Evolutionary conservation across 75 land plant species (phyloP).

Genomic region (Larix kaempferi): DNA sequence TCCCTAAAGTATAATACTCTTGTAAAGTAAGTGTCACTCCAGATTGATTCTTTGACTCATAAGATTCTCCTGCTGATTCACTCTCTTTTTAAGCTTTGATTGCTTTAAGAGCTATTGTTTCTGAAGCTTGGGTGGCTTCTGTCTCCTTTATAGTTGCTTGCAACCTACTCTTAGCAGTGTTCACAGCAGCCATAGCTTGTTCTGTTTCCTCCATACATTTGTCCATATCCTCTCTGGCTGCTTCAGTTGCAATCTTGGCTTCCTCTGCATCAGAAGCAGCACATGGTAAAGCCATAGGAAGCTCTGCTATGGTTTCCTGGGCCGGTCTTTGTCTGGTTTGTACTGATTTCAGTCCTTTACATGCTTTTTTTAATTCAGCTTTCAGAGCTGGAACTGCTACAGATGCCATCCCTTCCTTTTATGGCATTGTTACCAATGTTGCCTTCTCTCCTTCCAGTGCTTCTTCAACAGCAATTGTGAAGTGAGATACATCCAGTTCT

Average conservation of each 20-base stretch:
- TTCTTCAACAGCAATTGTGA: slow-evolving; percentile 42
- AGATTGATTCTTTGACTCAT: slow-evolving; percentile 18
- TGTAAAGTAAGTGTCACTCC: slow-evolving; percentile 52
- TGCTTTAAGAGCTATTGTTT: slow-evolving; percentile 56
- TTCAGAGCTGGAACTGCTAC: slow-evolving; percentile 56
- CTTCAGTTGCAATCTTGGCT: slow-evolving; percentile 41
- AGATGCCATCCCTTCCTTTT: slow-evolving; percentile 61
- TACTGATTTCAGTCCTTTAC: slow-evolving; percentile 33
- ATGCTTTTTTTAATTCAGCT: slow-evolving; percentile 46
- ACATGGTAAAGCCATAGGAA: slow-evolving; percentile 54
- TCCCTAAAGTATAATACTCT: slow-evolving; percentile 68
- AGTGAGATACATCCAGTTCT: slow-evolving; percentile 45
- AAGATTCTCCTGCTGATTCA: slow-evolving; percentile 25
- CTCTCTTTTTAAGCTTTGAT: slow-evolving; percentile 63
- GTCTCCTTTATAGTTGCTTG: slow-evolving; percentile 70
- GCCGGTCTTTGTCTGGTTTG: slow-evolving; percentile 46
- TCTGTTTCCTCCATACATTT: slow-evolving; percentile 68
- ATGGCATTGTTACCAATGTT: slow-evolving; percentile 32
- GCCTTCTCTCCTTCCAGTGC: slow-evolving; percentile 55
- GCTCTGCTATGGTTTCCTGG: slow-evolving; percentile 52
- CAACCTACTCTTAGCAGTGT: slow-evolving; percentile 58
- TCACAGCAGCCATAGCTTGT: slow-evolving; percentile 46
- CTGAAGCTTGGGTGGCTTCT: slow-evolving; percentile 75
- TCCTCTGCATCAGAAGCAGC: slow-evolving; percentile 64
- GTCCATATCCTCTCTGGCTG: slow-evolving; percentile 47